Percentiles rank a stretch among this genome's conserved stretches.
These are phyloP conservation scores for Leptographium galeiforme DNA, from an alignment of 2,329 filamentous ascomycete genomes.

Conservation along the genomic window DNA sequence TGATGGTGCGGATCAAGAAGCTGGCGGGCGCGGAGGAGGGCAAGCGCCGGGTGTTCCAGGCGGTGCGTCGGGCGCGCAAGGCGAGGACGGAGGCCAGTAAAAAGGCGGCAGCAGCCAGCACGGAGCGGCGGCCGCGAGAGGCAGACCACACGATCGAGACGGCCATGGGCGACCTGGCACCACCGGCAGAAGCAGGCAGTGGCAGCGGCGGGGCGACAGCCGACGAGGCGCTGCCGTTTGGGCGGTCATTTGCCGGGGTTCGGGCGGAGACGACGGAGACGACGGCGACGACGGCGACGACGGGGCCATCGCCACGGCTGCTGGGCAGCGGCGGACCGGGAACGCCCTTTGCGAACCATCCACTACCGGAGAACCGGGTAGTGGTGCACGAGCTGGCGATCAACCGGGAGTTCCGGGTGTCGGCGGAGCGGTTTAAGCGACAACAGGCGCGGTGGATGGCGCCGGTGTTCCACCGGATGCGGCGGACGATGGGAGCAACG, in stretches of 20 bases:
- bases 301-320: no score
- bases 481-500: slow-evolving; percentile 51
- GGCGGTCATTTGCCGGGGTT: background rate
- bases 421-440: slow-evolving; percentile 44
- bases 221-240: background rate
- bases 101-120: slow-evolving; percentile 37
- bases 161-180: slow-evolving; percentile 23
- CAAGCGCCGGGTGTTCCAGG: slow-evolving; percentile 59
- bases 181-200: background rate
- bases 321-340: slow-evolving; percentile 8
- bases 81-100: slow-evolving; percentile 40
- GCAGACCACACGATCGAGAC: slow-evolving; percentile 31
- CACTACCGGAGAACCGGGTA: slow-evolving; percentile 59
- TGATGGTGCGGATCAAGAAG: slow-evolving; percentile 68
- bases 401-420: slow-evolving; percentile 64
- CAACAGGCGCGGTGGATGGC: slow-evolving; percentile 36
- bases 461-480: slow-evolving; percentile 43
- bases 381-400: slow-evolving; percentile 70
- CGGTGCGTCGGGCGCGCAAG: slow-evolving; percentile 58
- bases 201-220: background rate
- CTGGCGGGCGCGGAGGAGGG: slow-evolving; percentile 59
- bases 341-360: slow-evolving; percentile 19
- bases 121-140: slow-evolving; percentile 58
- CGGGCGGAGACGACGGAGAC: background rate
- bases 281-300: no score